These are phyloP conservation scores for Paecilomyces variotii DNA, from an alignment of 2,329 filamentous ascomycete genomes.

Conservation along the genomic window DNA sequence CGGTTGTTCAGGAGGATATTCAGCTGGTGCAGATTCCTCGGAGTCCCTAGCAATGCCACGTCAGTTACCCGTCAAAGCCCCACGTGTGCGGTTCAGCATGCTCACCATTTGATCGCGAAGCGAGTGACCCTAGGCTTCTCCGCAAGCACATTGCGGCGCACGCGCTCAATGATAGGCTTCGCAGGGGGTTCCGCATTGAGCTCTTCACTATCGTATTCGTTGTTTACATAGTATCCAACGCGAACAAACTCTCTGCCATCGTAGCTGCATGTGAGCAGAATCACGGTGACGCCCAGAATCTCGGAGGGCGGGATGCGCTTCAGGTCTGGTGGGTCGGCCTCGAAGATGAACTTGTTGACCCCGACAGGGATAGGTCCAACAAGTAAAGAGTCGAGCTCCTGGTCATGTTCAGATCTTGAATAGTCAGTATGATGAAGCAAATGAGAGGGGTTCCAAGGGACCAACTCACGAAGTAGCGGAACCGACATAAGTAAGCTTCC, in stretches of 20 bases:
- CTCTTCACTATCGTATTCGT: constrained; percentile 92
- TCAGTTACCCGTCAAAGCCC: neutral
- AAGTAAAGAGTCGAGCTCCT: constrained; percentile 93
- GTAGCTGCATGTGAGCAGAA: constrained; percentile 92
- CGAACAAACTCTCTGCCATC: constrained; percentile 95
- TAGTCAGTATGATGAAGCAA: constrained; percentile 15
- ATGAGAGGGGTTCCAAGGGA: constrained; percentile 7
- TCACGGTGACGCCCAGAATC: constrained; percentile 93
- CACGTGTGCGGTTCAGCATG: neutral
- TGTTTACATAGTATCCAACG: constrained; percentile 99
- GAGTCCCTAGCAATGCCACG: constrained; percentile 61
- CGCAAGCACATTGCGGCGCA: constrained; percentile 83
- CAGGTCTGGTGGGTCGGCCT: constrained; percentile 86
- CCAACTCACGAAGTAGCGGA: constrained; percentile 84
- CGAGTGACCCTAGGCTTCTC: constrained; percentile 97
- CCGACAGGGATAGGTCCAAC: constrained; percentile 96
- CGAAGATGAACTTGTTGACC: constrained; percentile 98
- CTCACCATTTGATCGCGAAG: constrained; percentile 97
- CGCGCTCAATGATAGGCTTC: constrained; percentile 87
- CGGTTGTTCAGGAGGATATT: constrained; percentile 95
- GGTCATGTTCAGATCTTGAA: constrained; percentile 82
- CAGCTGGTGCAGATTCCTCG: constrained; percentile 90
- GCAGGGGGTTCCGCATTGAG: constrained; percentile 80
- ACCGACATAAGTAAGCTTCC: constrained; percentile 98
- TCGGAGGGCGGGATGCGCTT: constrained; percentile 87